Evolutionary conservation across 306 rosid species (phyloP), one percentile per base, ranked within the genome.

Genomic region (Pyrus betulifolia): DNA sequence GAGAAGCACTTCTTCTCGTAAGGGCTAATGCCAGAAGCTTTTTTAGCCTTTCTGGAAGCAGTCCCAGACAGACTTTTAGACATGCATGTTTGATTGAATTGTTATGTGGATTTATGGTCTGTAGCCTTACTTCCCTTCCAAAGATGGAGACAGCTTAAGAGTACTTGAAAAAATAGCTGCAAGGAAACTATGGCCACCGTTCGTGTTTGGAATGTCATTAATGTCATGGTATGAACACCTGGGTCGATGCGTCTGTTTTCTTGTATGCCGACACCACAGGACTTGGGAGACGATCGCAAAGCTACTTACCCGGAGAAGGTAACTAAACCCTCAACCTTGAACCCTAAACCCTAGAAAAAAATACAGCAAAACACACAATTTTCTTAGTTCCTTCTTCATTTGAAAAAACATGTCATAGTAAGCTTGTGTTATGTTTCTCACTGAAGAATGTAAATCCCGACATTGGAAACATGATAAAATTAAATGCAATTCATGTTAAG

Each of bases 161-260:
- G 93, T 84, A 67, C 91, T 92, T 22, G 76, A 80, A 46, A 86
- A 75, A 57, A 74, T 92, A 45, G 93, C 87, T 19, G 81, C 76
- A 28, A 92, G 76, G 90, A 86, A 76, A 74, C 63, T 92, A 68
- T 88, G 97, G 98, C 91, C 96, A 11, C 92, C 90, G 28, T 22
- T 86, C 38, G 54, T 82, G 80, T 89, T 89, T 72, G 91, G 88
- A 59, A 75, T 90, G 68, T 81, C 96, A 62, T 84, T 90, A 27
- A 88, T 92, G 96, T 88, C 97, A 54, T 90, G 97, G 97, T 90
- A 92, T 74, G 97, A 90, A 80, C 97, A 92, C 71, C 69, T 92
- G 72, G 92, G 96, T 71, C 89, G 97, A 77, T 85, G 87, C 9
- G 85, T 88, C 35, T 93, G 98, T 77, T 84, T 88, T 14, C 8